phyloP scores from a whole-genome alignment of 495 filamentous ascomycete species.

The Xylaria grammica region DNA sequence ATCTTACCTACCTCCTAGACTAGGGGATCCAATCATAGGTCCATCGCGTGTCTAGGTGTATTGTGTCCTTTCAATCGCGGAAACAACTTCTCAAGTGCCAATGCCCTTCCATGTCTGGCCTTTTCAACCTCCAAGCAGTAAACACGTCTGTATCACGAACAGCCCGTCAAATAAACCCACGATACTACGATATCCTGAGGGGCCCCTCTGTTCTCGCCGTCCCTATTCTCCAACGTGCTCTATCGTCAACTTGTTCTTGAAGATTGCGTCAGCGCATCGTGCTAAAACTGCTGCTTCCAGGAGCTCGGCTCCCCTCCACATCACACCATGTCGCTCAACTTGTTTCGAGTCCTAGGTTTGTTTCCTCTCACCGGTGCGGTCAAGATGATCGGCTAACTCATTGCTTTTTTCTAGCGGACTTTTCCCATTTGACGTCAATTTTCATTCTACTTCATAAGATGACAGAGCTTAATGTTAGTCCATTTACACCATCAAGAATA shows the following conservation, averaged over 20 bases:
- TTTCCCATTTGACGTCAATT: conserved; percentile 94
- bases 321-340: conserved; percentile 69
- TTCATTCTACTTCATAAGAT: conserved; percentile 96
- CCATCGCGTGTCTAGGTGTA: conserved; percentile 36
- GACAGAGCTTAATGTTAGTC: conserved; percentile 79
- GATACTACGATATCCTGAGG: not conserved
- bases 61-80: conserved; percentile 43
- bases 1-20: too few species aligned
- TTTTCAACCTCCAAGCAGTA: not conserved
- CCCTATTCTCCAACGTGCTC: not conserved
- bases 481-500: conserved; percentile 7
- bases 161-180: not conserved
- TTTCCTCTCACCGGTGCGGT: conserved; percentile 7
- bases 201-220: not conserved
- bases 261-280: conserved; percentile 22
- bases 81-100: not conserved
- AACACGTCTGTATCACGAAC: not conserved
- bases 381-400: conserved; percentile 11
- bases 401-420: conserved; percentile 66
- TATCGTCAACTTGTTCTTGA: not conserved
- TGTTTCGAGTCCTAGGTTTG: conserved; percentile 86
- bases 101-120: not conserved
- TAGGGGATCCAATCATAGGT: conserved; percentile 42
- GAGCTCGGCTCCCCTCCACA: conserved; percentile 35
- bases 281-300: conserved; percentile 20